Evolutionary conservation across 768 basidiomycete species (phyloP).

Genomic region (Lentinula boryana): DNA sequence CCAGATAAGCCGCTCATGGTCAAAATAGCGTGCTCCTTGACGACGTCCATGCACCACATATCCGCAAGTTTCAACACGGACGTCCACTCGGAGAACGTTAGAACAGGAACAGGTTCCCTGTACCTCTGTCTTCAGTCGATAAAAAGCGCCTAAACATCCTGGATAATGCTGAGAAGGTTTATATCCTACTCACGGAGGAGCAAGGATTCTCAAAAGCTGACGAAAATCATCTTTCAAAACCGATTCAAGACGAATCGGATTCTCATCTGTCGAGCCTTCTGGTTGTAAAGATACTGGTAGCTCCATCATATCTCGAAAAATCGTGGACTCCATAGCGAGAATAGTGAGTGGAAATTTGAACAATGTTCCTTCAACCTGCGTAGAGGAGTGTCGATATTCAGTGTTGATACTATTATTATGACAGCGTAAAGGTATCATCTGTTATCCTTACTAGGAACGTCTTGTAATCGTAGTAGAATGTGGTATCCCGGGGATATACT

Average conservation of each 20-base stretch:
- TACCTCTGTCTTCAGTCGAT: background rate
- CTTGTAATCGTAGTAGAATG: background rate
- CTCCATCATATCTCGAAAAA: background rate
- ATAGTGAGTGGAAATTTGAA: background rate
- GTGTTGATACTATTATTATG: background rate
- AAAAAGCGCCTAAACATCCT: background rate
- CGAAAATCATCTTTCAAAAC: conserved; percentile 16
- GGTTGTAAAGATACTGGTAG: background rate
- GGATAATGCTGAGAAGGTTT: background rate
- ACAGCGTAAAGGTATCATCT: background rate
- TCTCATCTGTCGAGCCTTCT: conserved; percentile 1
- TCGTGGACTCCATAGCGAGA: background rate
- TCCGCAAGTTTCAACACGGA: conserved; percentile 1
- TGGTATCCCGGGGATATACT: background rate
- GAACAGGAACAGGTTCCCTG: background rate
- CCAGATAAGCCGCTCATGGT: background rate
- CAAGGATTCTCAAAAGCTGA: conserved; percentile 1
- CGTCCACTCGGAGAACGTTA: background rate
- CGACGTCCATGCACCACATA: background rate
- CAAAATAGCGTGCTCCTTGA: background rate
- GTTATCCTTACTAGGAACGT: background rate
- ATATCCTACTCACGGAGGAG: background rate
- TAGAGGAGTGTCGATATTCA: background rate
- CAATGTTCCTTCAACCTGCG: background rate
- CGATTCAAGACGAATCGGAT: conserved; percentile 14